phyloP scores from a whole-genome alignment of 2,329 filamentous ascomycete species.

The Colletotrichum phormii region DNA sequence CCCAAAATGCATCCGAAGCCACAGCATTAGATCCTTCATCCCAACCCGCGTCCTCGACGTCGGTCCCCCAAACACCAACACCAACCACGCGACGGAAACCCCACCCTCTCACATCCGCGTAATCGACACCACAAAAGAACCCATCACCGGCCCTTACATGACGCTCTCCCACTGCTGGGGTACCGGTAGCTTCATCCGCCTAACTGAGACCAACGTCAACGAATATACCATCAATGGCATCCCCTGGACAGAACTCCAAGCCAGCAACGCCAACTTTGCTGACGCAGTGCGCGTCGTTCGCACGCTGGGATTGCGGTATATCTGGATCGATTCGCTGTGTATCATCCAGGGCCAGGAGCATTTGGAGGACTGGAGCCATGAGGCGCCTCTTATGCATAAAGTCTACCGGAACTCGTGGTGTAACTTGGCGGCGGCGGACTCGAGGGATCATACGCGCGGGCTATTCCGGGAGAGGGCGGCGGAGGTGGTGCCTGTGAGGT shows the following conservation, averaged over 20 bases:
- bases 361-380: conserved; percentile 35
- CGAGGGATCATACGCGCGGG: conserved; percentile 14
- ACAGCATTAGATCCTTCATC: conserved; percentile 12
- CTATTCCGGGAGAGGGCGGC: conserved; percentile 12
- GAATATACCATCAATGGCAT: conserved; percentile 16
- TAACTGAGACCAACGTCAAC: conserved; percentile 6
- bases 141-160: conserved; percentile 13
- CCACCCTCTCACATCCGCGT: background rate
- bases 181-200: background rate
- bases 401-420: conserved; percentile 35
- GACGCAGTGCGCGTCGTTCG: conserved; percentile 38
- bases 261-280: conserved; percentile 35
- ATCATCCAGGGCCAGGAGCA: conserved; percentile 39
- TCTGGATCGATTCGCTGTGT: conserved; percentile 45
- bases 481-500: background rate
- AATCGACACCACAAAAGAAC: background rate
- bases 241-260: background rate
- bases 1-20: conserved; percentile 19
- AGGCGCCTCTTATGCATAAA: conserved; percentile 34
- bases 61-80: background rate
- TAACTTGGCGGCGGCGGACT: conserved; percentile 37
- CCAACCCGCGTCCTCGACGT: conserved; percentile 36
- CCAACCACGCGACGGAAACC: background rate
- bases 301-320: conserved; percentile 35
- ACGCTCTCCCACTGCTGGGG: conserved; percentile 42